A percentile compares a stretch with the other conserved stretches of the same genome.
Evolutionary conservation across 208 protist genomes (phyloP).

Genomic region (Zelonia costaricensis): DNA sequence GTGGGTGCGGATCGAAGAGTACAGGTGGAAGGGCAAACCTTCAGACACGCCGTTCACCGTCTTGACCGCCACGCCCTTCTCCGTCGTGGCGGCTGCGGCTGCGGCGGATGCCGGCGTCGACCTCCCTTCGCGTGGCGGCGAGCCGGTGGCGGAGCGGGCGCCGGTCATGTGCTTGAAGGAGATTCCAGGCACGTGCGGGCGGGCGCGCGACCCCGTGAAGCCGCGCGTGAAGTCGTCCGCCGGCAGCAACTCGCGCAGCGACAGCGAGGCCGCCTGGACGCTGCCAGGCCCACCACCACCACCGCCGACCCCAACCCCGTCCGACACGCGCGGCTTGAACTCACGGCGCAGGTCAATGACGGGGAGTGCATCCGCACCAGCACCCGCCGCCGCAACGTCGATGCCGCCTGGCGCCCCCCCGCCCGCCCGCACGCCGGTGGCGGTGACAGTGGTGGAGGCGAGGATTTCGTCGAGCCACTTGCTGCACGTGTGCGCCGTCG

Average conservation of each 20-base stretch:
- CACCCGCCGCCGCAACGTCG: constrained; percentile 5
- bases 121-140: constrained; percentile 3
- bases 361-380: constrained; percentile 29
- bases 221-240: constrained; percentile 11
- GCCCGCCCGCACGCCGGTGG: constrained; percentile 12
- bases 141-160: constrained; percentile 30
- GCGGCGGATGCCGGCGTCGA: not conserved
- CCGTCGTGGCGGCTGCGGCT: not conserved
- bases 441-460: constrained; percentile 22
- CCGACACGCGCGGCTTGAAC: constrained; percentile 36
- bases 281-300: not conserved
- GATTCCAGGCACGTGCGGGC: constrained; percentile 35
- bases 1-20: constrained; percentile 60
- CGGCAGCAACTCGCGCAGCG: constrained; percentile 7
- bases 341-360: constrained; percentile 62
- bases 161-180: constrained; percentile 42
- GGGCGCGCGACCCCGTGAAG: constrained; percentile 37
- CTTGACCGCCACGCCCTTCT: not conserved
- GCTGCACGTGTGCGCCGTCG: constrained; percentile 22
- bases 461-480: constrained; percentile 46
- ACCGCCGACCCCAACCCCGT: not conserved
- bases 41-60: constrained; percentile 28
- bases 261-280: not conserved
- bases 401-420: constrained; percentile 6
- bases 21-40: constrained; percentile 43